Evolutionary conservation across 495 filamentous ascomycete species (phyloP), one percentile per base, ranked within the genome.

Genomic region (Hypoxylon fuscum): DNA sequence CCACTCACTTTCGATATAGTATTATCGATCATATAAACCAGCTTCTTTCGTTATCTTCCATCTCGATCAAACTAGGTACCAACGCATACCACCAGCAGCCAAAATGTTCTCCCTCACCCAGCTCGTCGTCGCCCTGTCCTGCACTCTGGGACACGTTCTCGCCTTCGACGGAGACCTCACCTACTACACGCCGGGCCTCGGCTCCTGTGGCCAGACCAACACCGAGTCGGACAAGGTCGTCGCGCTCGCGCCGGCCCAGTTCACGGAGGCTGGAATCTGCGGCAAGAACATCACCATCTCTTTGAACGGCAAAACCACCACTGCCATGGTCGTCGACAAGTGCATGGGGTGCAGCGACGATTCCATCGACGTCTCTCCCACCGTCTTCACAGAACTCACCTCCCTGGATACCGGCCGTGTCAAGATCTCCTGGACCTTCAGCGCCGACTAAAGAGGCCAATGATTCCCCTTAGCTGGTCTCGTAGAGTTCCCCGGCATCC

Each of bases 251-350:
- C 60, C 72, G 9, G 45, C 55, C 22, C 48, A 76, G 51, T 76
- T 77, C 55, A 64, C 68, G 5, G 76, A 75, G 50, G 75, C 76
- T 47, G 73, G 76, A 64, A 80, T 80, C 75, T 93, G 90, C 74
- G 87, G 83, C 68, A 82, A 82, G 76, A 80, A 71, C 40, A 84
- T 90, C 70, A 83, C 80, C 44, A 81, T 93, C 76, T 69, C 52
- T 29, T 62, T 55, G 45, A 71, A 74, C 40, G 84, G 83, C 71
- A 82, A 81, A 68, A 82, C 80, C 17, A 57, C 67, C 48, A 77
- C 60, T 11, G 88, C 83, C 31, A 80, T 53, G 17, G 81, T 91
- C 41, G 83, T 84, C 43, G 90, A 93, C 82, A 90, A 90, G 79
- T 93, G 90, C 80, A 82, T 83, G 75, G 85, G 85, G 64, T 92